Base-by-base conservation (phyloP, 352 stramenopile genomes). In the Pilasporangium apinafurcum region DNA sequence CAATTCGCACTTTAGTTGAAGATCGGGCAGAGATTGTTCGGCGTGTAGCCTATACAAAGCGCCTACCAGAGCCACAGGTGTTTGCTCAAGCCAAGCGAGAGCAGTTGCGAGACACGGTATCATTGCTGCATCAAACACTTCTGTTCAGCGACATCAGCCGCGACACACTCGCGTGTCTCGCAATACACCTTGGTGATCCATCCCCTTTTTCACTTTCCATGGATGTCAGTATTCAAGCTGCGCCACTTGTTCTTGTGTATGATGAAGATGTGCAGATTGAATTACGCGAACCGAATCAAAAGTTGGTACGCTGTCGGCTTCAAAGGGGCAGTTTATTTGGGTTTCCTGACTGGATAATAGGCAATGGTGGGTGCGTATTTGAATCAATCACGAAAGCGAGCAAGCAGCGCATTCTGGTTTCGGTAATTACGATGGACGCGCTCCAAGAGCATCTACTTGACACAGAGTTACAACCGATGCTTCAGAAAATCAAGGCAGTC, bases 11-110 rank as follows among this genome's bases (percentile, higher is more conserved):
- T 26, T 37, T 67, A 1, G 34, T 67, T 12, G 60, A 69, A 25
- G 56, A 67, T 36, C 60, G 56, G n/a, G 60, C 56, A 12, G 60
- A 69, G 18, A 42, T 58, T 13, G 48, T 67, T 35, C 60, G 60
- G 24, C 60, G 56, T 16, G 56, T 61, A 4, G 47, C 56, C 1
- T 69, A 58, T 37, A 51, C 43, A 4, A 69, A 57, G 8, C 35
- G 46, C 4, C 27, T 53, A 16, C 29, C 42, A 1, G 56, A 67
- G 10, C 26, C 41, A 8, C 14, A 16, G 13, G 25, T 64, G 8
- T 57, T 62, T n/a, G 34, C 53, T 8, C 17, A 38, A 17, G 47
- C 50, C 24, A 34, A 24, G 13, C 37, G 8, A 8, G 48, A 38
- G 1, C 41, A 48, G 8, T 13, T 69, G 13, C 22, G 20, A 14